phyloP scores from a whole-genome alignment of 768 basidiomycete species.

The Hydnum rufescens region DNA sequence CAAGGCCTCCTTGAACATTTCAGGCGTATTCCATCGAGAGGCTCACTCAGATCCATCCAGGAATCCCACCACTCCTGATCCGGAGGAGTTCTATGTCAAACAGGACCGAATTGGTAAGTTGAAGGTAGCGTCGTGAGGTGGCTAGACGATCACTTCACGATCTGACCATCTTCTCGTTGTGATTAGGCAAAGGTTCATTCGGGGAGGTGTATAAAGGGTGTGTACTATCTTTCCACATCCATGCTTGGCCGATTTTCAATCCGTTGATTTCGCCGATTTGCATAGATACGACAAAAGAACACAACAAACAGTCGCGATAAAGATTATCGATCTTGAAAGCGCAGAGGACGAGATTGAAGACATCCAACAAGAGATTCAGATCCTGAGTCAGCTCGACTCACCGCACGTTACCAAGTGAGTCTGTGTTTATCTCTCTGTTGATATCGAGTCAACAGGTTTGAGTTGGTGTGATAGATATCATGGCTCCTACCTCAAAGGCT shows the following conservation, averaged over 20 bases:
- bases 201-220: slow-evolving; percentile 99
- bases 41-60: background rate
- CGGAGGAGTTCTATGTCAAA: slow-evolving; percentile 91
- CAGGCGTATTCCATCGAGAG: too few relatives aligned
- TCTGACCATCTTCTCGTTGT: background rate
- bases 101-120: slow-evolving; percentile 85
- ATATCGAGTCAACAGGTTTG: background rate
- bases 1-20: too few relatives aligned
- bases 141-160: slow-evolving; percentile 3
- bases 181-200: slow-evolving; percentile 86
- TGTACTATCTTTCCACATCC: slow-evolving; percentile 11
- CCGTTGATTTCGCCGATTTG: background rate
- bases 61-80: slow-evolving; percentile 29
- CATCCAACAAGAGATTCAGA: slow-evolving; percentile 97
- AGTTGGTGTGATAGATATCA: slow-evolving; percentile 44
- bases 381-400: slow-evolving; percentile 89
- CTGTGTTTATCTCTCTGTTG: slow-evolving; percentile 11
- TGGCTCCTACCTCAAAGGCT: slow-evolving; percentile 88
- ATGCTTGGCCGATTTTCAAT: background rate
- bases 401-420: slow-evolving; percentile 87
- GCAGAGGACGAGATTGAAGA: slow-evolving; percentile 99
- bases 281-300: slow-evolving; percentile 83
- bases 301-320: slow-evolving; percentile 94
- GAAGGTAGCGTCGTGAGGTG: background rate
- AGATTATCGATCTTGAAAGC: slow-evolving; percentile 97